Percentiles rank a stretch among this genome's conserved stretches.
Conservation (phyloP, 2,329 filamentous ascomycete genomes). For the Fusarium siculi region DNA sequence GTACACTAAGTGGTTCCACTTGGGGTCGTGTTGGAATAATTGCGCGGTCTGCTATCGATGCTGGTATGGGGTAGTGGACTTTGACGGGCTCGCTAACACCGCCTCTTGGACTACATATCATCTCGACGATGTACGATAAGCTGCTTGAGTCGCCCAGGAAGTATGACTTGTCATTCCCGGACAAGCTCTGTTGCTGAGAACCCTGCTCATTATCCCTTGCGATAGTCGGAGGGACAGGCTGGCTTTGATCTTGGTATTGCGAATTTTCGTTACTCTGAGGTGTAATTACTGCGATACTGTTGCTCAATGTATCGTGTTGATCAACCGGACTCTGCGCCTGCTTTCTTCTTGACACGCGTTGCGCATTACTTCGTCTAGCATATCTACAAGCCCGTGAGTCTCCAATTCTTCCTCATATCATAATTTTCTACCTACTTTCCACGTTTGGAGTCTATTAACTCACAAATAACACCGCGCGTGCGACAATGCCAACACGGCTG, state of each 20-base stretch:
- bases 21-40: conserved; percentile 1
- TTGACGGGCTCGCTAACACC: conserved; percentile 34
- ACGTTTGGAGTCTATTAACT: conserved; percentile 32
- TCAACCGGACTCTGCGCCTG: not conserved
- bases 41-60: conserved; percentile 25
- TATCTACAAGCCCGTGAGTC: not conserved
- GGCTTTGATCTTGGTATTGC: accelerated
- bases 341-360: conserved; percentile 4
- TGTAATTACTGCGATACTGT: not conserved
- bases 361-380: not conserved
- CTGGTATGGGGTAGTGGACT: conserved; percentile 34
- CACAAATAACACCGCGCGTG: conserved; percentile 14
- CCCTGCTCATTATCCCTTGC: not conserved
- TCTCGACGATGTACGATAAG: conserved; percentile 35
- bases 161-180: conserved; percentile 1
- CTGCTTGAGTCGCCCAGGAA: conserved; percentile 28
- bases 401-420: accelerated
- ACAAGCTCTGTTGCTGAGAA: not conserved
- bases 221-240: accelerated
- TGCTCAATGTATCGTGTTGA: not conserved
- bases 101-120: conserved; percentile 25
- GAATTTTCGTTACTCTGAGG: not conserved
- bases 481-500: conserved; percentile 39
- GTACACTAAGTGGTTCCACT: conserved; percentile 1
- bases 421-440: conserved; percentile 18